These are phyloP conservation scores for Penicillium chermesinum DNA, from an alignment of 495 filamentous ascomycete genomes.

Conservation along the genomic window DNA sequence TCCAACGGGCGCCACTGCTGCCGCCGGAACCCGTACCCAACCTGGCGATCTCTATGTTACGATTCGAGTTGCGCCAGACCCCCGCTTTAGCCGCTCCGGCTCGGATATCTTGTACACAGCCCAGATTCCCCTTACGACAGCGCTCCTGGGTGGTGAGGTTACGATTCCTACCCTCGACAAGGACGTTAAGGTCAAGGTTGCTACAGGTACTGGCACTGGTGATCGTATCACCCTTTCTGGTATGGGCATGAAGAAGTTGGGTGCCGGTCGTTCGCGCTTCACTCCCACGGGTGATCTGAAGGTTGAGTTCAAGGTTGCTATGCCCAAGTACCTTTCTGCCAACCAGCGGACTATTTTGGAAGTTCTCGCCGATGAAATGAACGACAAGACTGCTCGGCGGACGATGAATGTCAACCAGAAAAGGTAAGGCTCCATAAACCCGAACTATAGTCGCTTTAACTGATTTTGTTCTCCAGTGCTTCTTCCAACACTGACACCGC, in stretches of 20 bases:
- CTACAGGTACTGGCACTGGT: conserved; percentile 85
- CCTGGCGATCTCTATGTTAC: conserved; percentile 85
- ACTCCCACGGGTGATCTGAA: conserved; percentile 67
- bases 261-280: conserved; percentile 43
- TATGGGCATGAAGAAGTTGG: conserved; percentile 85
- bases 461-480: not conserved
- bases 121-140: conserved; percentile 85
- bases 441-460: not conserved
- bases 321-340: conserved; percentile 86
- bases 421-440: conserved; percentile 32
- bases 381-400: conserved; percentile 83
- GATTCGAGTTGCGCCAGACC: conserved; percentile 75
- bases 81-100: conserved; percentile 77
- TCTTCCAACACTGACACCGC: conserved; percentile 9
- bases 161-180: conserved; percentile 85
- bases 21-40: conserved; percentile 52
- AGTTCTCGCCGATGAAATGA: conserved; percentile 92
- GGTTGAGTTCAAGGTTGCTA: conserved; percentile 90
- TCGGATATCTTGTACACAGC: conserved; percentile 91
- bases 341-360: conserved; percentile 91
- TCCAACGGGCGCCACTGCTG: conserved; percentile 57
- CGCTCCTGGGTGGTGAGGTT: conserved; percentile 84
- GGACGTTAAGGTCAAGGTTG: conserved; percentile 80
- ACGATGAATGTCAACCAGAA: conserved; percentile 69
- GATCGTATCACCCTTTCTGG: conserved; percentile 81